Evolutionary conservation across 768 basidiomycete genomes (phyloP).

Genomic region (Leccinum subgranulosum): DNA sequence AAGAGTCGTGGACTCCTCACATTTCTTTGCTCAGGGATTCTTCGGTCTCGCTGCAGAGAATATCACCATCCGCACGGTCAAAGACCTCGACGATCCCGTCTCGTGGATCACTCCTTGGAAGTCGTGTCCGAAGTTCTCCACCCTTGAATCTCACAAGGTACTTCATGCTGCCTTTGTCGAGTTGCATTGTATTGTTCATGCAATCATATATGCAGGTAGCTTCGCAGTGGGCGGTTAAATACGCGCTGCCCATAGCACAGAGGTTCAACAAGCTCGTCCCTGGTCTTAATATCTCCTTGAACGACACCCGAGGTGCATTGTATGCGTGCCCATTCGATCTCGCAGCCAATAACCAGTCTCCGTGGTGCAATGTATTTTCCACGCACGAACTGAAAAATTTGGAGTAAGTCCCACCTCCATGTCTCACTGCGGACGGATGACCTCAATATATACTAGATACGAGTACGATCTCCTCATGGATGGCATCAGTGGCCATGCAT

Average conservation of each 20-base stretch:
- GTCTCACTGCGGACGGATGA: background rate
- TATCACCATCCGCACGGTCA: slow-evolving; percentile 28
- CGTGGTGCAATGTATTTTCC: slow-evolving; percentile 41
- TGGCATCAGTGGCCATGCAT: slow-evolving; percentile 35
- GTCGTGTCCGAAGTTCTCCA: slow-evolving; percentile 31
- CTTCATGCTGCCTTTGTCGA: background rate
- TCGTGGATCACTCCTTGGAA: slow-evolving; percentile 43
- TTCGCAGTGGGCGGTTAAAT: slow-evolving; percentile 32
- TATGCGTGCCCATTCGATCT: slow-evolving; percentile 43
- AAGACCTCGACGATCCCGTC: slow-evolving; percentile 34
- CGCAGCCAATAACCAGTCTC: slow-evolving; percentile 34
- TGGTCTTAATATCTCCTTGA: slow-evolving; percentile 30
- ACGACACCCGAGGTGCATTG: slow-evolving; percentile 38
- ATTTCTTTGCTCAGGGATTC: slow-evolving; percentile 40
- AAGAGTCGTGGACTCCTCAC: slow-evolving; percentile 38
- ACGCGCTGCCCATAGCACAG: slow-evolving; percentile 35
- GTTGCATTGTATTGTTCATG: background rate
- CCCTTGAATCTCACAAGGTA: slow-evolving; percentile 4
- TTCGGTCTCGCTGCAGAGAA: slow-evolving; percentile 32
- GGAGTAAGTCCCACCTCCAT: slow-evolving; percentile 27
- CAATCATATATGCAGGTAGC: slow-evolving; percentile 7
- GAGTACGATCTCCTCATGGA: slow-evolving; percentile 40
- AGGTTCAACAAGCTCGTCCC: slow-evolving; percentile 35
- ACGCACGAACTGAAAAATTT: slow-evolving; percentile 32
- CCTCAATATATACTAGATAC: slow-evolving; percentile 24